Evolutionary conservation across 495 filamentous ascomycete genomes (phyloP).

Genomic region (Wilcoxina mikolae): DNA sequence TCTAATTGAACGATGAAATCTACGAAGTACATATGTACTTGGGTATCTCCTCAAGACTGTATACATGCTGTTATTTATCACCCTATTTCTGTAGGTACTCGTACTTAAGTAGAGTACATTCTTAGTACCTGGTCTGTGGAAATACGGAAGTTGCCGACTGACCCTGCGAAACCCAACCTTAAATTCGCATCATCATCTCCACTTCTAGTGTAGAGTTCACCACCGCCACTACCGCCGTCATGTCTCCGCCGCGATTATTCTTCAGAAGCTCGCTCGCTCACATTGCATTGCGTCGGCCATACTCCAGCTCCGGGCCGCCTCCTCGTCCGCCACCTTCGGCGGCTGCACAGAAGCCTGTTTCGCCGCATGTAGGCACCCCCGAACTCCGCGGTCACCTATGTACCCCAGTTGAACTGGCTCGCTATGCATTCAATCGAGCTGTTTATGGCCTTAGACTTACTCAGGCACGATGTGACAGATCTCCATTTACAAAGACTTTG

Average conservation of each 20-base stretch:
- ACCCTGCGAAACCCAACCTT: not conserved
- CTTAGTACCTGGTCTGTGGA: no score
- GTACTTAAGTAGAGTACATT: no score
- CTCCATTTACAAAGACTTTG: slow-evolving; percentile 64
- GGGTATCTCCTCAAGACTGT: no score
- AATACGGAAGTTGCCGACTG: no score
- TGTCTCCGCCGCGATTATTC: not conserved
- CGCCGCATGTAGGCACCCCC: slow-evolving; percentile 22
- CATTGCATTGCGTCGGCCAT: not conserved
- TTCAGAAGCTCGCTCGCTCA: not conserved
- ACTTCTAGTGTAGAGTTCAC: no score
- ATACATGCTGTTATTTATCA: no score
- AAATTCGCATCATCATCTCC: not conserved
- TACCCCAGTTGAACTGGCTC: no score
- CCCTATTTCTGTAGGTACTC: no score
- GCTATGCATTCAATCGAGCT: not conserved
- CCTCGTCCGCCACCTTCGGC: not conserved
- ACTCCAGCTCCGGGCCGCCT: not conserved
- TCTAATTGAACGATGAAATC: no score
- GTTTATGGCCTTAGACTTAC: not conserved
- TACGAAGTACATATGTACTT: no score
- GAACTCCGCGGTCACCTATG: not conserved
- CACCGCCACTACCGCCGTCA: not conserved
- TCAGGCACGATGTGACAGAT: slow-evolving; percentile 33
- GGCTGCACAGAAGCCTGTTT: slow-evolving; percentile 11